Conservation (phyloP, 1,284 basidiomycete species). For the Earliella scabrosa region DNA sequence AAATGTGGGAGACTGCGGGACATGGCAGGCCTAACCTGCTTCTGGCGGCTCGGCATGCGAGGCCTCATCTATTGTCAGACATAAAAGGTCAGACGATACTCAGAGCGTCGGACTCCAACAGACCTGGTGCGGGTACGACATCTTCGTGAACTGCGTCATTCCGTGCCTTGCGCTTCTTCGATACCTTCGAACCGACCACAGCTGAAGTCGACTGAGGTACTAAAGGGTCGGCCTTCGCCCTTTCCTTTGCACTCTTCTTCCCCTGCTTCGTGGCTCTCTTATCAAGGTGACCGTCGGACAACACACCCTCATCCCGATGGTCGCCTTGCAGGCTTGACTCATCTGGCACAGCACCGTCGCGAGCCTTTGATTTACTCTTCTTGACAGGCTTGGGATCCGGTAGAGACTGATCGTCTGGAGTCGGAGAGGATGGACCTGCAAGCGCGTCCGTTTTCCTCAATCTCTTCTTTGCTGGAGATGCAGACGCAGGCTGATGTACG, state of each 20-base stretch:
- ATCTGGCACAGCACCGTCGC: neutral
- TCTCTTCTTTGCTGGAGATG: slow-evolving; percentile 17
- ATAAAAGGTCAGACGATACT: too few relatives aligned
- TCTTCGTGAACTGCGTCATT: neutral
- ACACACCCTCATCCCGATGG: neutral
- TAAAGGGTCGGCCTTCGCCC: neutral
- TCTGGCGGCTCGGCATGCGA: too few relatives aligned
- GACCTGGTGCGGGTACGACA: neutral
- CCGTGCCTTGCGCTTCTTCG: slow-evolving; percentile 7
- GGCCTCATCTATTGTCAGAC: too few relatives aligned
- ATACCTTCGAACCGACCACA: neutral
- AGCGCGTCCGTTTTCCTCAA: slow-evolving; percentile 18
- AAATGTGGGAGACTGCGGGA: too few relatives aligned
- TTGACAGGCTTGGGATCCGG: neutral
- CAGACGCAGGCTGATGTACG: too few relatives aligned
- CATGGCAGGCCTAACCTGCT: too few relatives aligned
- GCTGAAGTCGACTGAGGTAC: neutral
- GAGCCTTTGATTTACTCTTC: slow-evolving; percentile 15
- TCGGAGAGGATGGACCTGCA: neutral
- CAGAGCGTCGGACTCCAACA: too few relatives aligned
- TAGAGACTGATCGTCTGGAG: neutral
- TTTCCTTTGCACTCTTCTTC: neutral
- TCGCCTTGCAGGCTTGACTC: neutral
- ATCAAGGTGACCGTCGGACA: too few relatives aligned
- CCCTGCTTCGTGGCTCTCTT: neutral